Base-by-base conservation (phyloP, 139 green algal genomes). In the Pleodorina starrii region DNA sequence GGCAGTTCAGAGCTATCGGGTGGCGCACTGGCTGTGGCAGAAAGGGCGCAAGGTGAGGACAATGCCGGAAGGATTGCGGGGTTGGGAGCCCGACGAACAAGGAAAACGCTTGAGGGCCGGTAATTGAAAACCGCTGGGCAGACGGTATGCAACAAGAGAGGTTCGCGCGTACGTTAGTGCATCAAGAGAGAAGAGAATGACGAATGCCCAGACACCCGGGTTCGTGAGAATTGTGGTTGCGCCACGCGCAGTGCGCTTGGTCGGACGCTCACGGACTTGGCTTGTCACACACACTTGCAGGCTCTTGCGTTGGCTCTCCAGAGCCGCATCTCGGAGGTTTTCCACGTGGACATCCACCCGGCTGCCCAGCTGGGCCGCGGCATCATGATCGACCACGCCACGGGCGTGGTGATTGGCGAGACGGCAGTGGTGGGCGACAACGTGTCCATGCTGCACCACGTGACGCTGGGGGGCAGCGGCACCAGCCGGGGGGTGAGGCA, bases 391-490 rank as follows among this genome's bases (percentile, higher is more conserved):
- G 97, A 99, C 91, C 97, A 99, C 91, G 97, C 94, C 14, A 99
- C 96, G 25, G 97, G 97, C 2, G 91, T 98, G 1, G 97, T 99
- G 12, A 98, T 99, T 16, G 97, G 98, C 2, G 98, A 99, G 93
- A 99, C 98, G 9, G 96, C 97, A 14, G 94, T 98, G 79, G 90
- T 99, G 12, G 96, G 96, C 10, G 96, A 99, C 89, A 97, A 98
- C 90, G 97, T 99, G 6, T 99, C 96, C 10, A 97, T 99, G 92
- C 94, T 99, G 77, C 98, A 99, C 88, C 95, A 97, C 85, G 98
- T 99, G 17, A 99, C 97, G 9, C 92, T 99, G 11, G 98, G 98
- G 40, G 98, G 95, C 86, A 94, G 91, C 82, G 97, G 97, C 72
- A 98, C 93, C 4, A 94, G 95, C 72, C 96, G 90, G 23, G 97